Percentiles rank a stretch among this genome's conserved stretches.
Evolutionary conservation across 345 rosid species (phyloP).

Genomic region (Adansonia digitata): DNA sequence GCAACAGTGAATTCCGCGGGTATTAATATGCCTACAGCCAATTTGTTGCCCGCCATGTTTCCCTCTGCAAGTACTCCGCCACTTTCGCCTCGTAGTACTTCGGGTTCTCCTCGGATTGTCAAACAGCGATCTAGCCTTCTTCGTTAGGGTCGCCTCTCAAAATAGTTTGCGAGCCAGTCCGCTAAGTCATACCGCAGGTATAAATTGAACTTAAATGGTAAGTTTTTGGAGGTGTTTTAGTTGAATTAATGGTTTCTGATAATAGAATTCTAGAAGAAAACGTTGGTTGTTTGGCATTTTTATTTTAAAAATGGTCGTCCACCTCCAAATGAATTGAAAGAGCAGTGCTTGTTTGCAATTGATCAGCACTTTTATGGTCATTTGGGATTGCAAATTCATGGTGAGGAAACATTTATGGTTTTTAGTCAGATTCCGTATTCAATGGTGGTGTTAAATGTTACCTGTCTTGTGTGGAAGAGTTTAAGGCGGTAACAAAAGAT

Average conservation of each 20-base stretch:
- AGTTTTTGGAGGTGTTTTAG: background rate
- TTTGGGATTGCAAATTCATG: slow-evolving; percentile 53
- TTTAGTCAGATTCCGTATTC: slow-evolving; percentile 5
- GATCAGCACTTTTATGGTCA: slow-evolving; percentile 49
- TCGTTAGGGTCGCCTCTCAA: slow-evolving; percentile 72
- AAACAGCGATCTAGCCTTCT: slow-evolving; percentile 66
- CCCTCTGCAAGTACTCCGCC: slow-evolving; percentile 85
- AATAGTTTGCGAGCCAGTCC: slow-evolving; percentile 57
- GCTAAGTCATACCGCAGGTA: slow-evolving; percentile 88
- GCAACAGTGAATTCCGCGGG: slow-evolving; percentile 42
- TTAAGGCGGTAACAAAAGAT: slow-evolving; percentile 62
- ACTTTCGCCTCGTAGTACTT: slow-evolving; percentile 72
- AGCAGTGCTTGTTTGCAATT: slow-evolving; percentile 48
- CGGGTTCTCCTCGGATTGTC: slow-evolving; percentile 69
- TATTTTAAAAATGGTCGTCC: slow-evolving; percentile 82
- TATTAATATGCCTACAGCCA: slow-evolving; percentile 39
- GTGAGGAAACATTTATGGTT: slow-evolving; percentile 30
- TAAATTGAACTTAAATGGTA: slow-evolving; percentile 12
- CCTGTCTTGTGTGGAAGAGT: slow-evolving; percentile 38
- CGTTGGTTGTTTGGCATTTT: slow-evolving; percentile 42
- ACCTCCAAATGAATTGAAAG: slow-evolving; percentile 61
- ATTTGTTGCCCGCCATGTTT: slow-evolving; percentile 73
- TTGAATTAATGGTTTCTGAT: background rate
- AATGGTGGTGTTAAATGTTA: slow-evolving; percentile 1
- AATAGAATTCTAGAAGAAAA: background rate